Percentiles rank a stretch among this genome's conserved stretches.
Conservation (phyloP, 495 filamentous ascomycete genomes). For the Cairneyella variabilis region DNA sequence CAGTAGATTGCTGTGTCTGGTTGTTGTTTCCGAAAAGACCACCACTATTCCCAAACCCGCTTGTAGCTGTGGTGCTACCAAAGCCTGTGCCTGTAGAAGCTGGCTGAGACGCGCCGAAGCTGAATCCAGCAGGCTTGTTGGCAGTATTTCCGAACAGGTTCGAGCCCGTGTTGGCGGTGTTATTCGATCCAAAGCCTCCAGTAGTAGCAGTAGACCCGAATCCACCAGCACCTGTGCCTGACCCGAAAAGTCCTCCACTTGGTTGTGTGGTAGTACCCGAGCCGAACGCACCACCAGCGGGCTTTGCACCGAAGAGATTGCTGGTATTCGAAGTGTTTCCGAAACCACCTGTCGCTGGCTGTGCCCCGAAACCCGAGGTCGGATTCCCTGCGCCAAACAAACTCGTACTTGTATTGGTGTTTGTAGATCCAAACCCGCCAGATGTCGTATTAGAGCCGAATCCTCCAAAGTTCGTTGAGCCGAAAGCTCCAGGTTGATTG, state of each 20-base stretch:
- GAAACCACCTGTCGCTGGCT: conserved; percentile 39
- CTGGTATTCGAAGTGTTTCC: conserved; percentile 42
- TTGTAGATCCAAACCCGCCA: conserved; percentile 40
- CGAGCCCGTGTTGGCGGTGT: conserved; percentile 26
- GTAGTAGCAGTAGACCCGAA: conserved; percentile 26
- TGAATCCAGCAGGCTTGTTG: conserved; percentile 28
- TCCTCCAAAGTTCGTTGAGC: conserved; percentile 60
- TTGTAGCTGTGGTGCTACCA: conserved; percentile 34
- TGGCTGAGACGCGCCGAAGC: conserved; percentile 32
- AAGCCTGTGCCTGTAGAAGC: conserved; percentile 36
- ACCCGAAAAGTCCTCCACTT: conserved; percentile 34
- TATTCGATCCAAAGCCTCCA: conserved; percentile 31
- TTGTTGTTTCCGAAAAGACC: conserved; percentile 37
- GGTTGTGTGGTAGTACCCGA: conserved; percentile 15
- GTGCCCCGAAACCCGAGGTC: conserved; percentile 50
- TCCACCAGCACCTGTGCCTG: conserved; percentile 16
- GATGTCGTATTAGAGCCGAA: conserved; percentile 38
- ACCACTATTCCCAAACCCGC: conserved; percentile 32
- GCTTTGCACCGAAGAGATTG: conserved; percentile 50
- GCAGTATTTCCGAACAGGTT: conserved; percentile 28
- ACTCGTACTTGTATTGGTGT: conserved; percentile 34
- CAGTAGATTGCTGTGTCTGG: conserved; percentile 24
- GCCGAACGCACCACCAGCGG: conserved; percentile 28
- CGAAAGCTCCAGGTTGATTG: conserved; percentile 82
- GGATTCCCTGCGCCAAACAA: conserved; percentile 50